These are phyloP conservation scores for Schwanniomyces vanrijiae DNA, from an alignment of 805 yeast genomes.

Conservation along the genomic window DNA sequence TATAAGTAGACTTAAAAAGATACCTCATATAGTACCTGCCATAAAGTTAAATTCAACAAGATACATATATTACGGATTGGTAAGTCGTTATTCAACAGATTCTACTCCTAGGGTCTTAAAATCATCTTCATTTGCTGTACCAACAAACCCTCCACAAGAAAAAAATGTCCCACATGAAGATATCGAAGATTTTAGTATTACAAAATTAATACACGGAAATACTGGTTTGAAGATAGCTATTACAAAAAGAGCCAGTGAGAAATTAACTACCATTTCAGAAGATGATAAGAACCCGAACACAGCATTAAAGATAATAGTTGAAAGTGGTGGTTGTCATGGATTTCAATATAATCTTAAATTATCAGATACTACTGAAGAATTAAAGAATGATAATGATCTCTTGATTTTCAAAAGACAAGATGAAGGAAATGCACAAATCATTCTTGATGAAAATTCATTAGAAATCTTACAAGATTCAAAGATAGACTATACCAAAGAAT, in stretches of 20 bases:
- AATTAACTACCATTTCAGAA: slow-evolving; percentile 50
- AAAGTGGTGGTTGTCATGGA: slow-evolving; percentile 98
- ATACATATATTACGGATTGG: neutral
- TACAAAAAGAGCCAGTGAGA: slow-evolving; percentile 48
- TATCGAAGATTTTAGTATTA: slow-evolving; percentile 29
- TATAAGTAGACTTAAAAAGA: neutral
- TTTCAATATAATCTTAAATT: slow-evolving; percentile 83
- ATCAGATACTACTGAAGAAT: slow-evolving; percentile 40
- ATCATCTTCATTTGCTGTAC: slow-evolving; percentile 29
- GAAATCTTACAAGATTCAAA: slow-evolving; percentile 82
- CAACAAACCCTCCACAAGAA: slow-evolving; percentile 18
- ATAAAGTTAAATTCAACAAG: neutral
- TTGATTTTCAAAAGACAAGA: slow-evolving; percentile 71
- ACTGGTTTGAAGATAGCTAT: slow-evolving; percentile 45
- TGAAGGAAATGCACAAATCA: slow-evolving; percentile 52
- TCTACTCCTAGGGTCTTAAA: slow-evolving; percentile 20
- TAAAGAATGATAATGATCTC: slow-evolving; percentile 30
- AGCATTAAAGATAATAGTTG: slow-evolving; percentile 76
- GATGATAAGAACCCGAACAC: slow-evolving; percentile 57
- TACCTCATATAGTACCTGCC: neutral
- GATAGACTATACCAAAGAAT: slow-evolving; percentile 84
- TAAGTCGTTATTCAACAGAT: neutral
- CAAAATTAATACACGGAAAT: slow-evolving; percentile 33
- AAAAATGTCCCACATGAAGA: slow-evolving; percentile 19
- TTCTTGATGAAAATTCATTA: slow-evolving; percentile 78